Evolutionary conservation across 1,139 yeast species (phyloP).

Genomic region (Suhomyces bokatorum): DNA sequence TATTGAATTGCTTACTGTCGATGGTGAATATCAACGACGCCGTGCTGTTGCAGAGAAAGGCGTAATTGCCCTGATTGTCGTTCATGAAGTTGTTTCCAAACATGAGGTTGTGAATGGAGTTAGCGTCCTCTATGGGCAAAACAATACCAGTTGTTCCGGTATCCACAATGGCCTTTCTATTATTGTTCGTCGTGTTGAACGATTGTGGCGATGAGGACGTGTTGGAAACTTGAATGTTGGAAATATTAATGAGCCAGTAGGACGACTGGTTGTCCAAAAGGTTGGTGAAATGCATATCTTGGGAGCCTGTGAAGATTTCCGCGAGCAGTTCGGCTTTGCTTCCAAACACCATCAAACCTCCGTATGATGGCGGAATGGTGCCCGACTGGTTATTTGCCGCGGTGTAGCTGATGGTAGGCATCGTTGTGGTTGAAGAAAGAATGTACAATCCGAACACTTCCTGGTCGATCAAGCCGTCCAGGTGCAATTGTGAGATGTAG

Average conservation of each 20-base stretch:
- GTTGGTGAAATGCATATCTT: slow-evolving; percentile 31
- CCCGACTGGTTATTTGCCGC: slow-evolving; percentile 5
- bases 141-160: slow-evolving; percentile 69
- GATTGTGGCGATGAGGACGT: slow-evolving; percentile 18
- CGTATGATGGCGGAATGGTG: slow-evolving; percentile 15
- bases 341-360: slow-evolving; percentile 33
- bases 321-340: slow-evolving; percentile 19
- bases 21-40: slow-evolving; percentile 38
- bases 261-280: slow-evolving; percentile 38
- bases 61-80: slow-evolving; percentile 58
- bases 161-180: slow-evolving; percentile 55
- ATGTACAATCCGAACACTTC: slow-evolving; percentile 26
- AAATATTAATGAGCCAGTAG: slow-evolving; percentile 57
- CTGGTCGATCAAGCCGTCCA: slow-evolving; percentile 20
- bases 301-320: not conserved
- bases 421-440: slow-evolving; percentile 19
- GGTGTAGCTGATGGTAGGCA: slow-evolving; percentile 16
- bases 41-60: slow-evolving; percentile 51
- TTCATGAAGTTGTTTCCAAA: slow-evolving; percentile 51
- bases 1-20: slow-evolving; percentile 41
- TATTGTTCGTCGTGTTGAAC: slow-evolving; percentile 9
- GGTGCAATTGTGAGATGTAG: slow-evolving; percentile 24
- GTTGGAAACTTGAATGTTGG: slow-evolving; percentile 32
- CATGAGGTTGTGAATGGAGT: slow-evolving; percentile 42
- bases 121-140: slow-evolving; percentile 58